phyloP scores from a whole-genome alignment of 73 alveolate genomes.

The Diophrys sp. region DNA sequence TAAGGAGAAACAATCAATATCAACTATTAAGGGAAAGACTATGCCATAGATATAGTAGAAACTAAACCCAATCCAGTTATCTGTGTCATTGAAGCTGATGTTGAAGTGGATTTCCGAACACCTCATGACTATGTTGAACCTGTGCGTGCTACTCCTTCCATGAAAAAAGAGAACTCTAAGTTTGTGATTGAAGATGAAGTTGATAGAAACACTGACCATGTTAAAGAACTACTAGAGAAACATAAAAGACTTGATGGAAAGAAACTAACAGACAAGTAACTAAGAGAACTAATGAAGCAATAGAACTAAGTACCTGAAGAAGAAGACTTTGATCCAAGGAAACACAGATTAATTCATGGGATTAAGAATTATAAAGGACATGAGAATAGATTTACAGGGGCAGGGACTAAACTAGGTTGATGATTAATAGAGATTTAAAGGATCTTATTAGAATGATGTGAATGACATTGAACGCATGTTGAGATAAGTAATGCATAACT shows the following conservation, averaged over 20 bases:
- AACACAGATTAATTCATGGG: conserved; percentile 81
- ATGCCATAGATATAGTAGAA: conserved; percentile 83
- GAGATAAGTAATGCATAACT: too few relatives aligned
- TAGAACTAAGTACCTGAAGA: conserved; percentile 61
- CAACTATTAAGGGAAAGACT: conserved; percentile 70
- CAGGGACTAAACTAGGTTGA: neutral
- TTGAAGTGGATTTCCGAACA: conserved; percentile 90
- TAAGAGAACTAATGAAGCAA: conserved; percentile 54
- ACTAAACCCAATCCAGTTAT: conserved; percentile 85
- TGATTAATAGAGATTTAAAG: too few relatives aligned
- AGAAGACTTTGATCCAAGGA: conserved; percentile 88
- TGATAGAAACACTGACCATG: conserved; percentile 56
- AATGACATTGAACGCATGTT: too few relatives aligned
- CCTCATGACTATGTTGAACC: conserved; percentile 96
- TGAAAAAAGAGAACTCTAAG: conserved; percentile 61
- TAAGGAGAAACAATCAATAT: conserved; percentile 95
- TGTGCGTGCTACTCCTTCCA: too few relatives aligned
- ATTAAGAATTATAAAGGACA: conserved; percentile 32
- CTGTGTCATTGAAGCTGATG: conserved; percentile 91
- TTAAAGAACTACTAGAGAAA: conserved; percentile 60
- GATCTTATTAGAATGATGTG: too few relatives aligned
- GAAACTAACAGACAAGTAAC: conserved; percentile 67
- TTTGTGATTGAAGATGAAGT: conserved; percentile 68
- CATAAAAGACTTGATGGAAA: conserved; percentile 85
- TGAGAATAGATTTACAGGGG: neutral